These are phyloP conservation scores for Bonnemaisonia californica DNA, from an alignment of 31 red algal genomes.

Conservation along the genomic window DNA sequence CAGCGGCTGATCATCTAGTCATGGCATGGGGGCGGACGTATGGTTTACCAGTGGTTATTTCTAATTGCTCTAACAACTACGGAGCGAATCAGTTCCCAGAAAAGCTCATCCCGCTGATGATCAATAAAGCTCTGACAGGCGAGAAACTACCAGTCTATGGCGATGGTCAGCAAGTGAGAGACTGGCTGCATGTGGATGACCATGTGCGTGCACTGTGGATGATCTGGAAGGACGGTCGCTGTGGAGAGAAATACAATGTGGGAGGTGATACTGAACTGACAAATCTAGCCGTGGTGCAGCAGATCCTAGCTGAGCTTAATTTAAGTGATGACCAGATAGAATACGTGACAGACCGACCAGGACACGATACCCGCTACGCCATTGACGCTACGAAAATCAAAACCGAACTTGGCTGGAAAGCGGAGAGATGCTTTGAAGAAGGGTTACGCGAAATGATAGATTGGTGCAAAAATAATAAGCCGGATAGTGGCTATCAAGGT, in stretches of 20 bases:
- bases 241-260: conserved; percentile 19
- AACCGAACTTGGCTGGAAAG: conserved; percentile 15
- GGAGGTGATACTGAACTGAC: background rate
- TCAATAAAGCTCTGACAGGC: background rate
- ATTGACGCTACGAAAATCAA: conserved; percentile 18
- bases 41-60: conserved; percentile 7
- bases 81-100: conserved; percentile 6
- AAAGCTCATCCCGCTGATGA: conserved; percentile 18
- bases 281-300: conserved; percentile 2
- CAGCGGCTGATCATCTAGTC: conserved; percentile 9
- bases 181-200: conserved; percentile 29
- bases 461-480: conserved; percentile 18
- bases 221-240: background rate
- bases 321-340: background rate
- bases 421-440: conserved; percentile 8
- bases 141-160: conserved; percentile 11
- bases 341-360: conserved; percentile 15
- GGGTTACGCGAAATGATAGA: conserved; percentile 1
- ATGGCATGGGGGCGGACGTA: conserved; percentile 15
- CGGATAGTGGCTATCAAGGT: too few relatives aligned
- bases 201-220: background rate
- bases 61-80: conserved; percentile 22
- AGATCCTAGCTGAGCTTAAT: conserved; percentile 21
- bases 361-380: conserved; percentile 22
- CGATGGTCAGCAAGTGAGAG: conserved; percentile 11